These are phyloP conservation scores for Curvularia spicifera DNA, from an alignment of 2,329 filamentous ascomycete genomes.

Conservation along the genomic window DNA sequence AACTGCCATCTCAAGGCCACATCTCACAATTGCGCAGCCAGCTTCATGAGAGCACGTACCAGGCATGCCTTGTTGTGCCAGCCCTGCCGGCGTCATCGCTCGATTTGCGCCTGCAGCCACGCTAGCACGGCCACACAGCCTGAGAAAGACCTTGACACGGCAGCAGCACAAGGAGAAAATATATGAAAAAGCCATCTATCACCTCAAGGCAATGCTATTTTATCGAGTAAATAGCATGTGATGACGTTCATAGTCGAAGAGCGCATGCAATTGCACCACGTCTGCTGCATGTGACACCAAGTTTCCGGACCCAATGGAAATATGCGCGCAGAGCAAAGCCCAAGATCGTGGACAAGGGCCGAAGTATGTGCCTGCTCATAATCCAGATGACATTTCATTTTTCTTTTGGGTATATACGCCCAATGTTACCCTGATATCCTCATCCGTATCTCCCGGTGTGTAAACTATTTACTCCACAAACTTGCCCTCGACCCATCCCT, in stretches of 20 bases:
- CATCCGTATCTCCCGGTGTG: background rate
- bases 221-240: background rate
- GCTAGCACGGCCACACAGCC: constrained; percentile 14
- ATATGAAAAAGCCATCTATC: background rate
- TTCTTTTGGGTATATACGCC: background rate
- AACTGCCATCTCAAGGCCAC: background rate
- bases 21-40: constrained; percentile 16
- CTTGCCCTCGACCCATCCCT: constrained; percentile 77
- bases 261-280: background rate
- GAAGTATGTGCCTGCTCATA: background rate
- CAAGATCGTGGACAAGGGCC: no score
- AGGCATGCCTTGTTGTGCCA: constrained; percentile 22
- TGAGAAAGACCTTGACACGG: background rate
- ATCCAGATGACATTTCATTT: background rate
- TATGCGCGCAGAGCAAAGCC: background rate
- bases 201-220: background rate
- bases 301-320: background rate
- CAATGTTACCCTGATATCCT: background rate
- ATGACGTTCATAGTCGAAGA: background rate
- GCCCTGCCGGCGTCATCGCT: constrained; percentile 38
- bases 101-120: constrained; percentile 12
- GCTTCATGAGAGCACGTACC: constrained; percentile 11
- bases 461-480: constrained; percentile 52
- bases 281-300: background rate
- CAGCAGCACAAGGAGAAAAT: background rate